A percentile compares a stretch with the other conserved stretches of the same genome.
phyloP scores from a whole-genome alignment of 139 green algal species.

The Coelastrella sp. region DNA sequence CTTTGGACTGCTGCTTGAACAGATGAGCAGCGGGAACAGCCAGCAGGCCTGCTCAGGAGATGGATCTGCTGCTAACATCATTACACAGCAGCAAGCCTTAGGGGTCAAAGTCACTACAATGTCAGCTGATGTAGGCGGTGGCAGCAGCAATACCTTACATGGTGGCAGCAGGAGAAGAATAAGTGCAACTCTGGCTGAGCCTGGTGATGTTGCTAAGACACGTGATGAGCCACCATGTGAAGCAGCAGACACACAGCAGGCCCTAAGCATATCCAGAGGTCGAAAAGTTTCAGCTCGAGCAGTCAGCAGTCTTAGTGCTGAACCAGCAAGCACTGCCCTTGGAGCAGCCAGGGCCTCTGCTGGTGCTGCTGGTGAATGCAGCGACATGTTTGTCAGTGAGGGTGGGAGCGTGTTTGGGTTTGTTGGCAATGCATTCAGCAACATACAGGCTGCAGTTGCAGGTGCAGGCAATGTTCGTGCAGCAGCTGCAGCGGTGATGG shows the following conservation, averaged over 20 bases:
- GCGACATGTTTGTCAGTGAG: background rate
- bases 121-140: background rate
- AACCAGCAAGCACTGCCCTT: background rate
- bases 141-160: background rate
- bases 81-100: background rate
- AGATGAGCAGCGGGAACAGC: background rate
- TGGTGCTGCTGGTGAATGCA: background rate
- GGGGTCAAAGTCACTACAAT: background rate
- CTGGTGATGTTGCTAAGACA: background rate
- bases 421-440: background rate
- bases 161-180: no score
- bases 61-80: background rate
- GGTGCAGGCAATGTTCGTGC: background rate
- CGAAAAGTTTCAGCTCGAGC: background rate
- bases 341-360: background rate
- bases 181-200: background rate
- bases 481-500: slow-evolving; percentile 22
- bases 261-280: no score
- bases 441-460: background rate
- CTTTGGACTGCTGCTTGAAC: background rate
- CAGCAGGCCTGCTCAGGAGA: background rate
- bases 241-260: background rate
- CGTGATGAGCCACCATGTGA: background rate
- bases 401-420: background rate
- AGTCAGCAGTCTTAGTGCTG: background rate